Conservation (phyloP, 2,329 filamentous ascomycete species). For the Fusarium newnesense region DNA sequence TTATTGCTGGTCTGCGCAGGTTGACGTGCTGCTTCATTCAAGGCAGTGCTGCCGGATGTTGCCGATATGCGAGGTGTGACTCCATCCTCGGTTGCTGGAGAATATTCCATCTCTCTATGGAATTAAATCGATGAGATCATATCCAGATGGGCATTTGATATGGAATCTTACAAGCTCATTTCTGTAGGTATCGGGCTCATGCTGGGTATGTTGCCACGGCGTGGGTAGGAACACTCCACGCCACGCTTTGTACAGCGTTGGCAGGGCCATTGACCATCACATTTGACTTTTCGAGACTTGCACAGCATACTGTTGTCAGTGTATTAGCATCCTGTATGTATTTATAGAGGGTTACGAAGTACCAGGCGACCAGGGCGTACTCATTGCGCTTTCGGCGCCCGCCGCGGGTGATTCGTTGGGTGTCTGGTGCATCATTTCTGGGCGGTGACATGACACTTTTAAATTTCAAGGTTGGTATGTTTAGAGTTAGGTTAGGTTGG, state of each 20-base stretch:
- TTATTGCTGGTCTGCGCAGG: accelerated
- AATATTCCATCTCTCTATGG: background rate
- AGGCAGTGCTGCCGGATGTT: accelerated
- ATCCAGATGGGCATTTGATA: accelerated
- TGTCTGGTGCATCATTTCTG: background rate
- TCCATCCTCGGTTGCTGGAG: background rate
- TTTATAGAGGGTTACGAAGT: accelerated
- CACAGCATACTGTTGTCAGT: background rate
- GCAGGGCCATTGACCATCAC: background rate
- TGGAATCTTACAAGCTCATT: background rate
- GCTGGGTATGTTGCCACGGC: background rate
- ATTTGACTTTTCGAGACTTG: background rate
- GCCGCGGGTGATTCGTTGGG: background rate
- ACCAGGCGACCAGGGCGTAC: background rate
- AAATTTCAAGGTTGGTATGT: background rate
- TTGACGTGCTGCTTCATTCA: accelerated
- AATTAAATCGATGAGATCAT: accelerated
- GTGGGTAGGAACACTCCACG: background rate
- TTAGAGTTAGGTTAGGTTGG: background rate
- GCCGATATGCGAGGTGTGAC: background rate
- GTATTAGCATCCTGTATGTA: accelerated
- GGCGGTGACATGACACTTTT: background rate
- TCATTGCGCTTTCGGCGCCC: background rate
- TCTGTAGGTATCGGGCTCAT: background rate
- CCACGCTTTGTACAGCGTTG: background rate